Conservation (phyloP, 2,329 filamentous ascomycete species). For the Dactylella cylindrospora region DNA sequence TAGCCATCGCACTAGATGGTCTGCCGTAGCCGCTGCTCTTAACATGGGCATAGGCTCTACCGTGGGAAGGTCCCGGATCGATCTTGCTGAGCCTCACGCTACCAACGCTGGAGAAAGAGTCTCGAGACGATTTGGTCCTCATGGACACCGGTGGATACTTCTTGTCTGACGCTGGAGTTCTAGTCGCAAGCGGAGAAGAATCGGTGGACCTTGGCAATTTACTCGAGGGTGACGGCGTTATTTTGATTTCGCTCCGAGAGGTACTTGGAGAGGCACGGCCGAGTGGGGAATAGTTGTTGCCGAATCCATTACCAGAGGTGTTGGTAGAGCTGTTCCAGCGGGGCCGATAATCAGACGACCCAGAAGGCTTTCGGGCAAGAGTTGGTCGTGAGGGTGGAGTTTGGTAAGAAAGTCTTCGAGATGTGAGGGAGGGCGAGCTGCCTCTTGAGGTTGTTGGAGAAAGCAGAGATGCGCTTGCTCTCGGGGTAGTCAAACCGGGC, state of each 20-base stretch:
- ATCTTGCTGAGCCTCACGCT: slow-evolving; percentile 13
- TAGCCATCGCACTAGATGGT: slow-evolving; percentile 18
- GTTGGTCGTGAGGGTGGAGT: slow-evolving; percentile 46
- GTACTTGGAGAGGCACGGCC: slow-evolving; percentile 61
- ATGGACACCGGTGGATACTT: slow-evolving; percentile 36
- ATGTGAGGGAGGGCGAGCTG: slow-evolving; percentile 32
- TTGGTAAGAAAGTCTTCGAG: slow-evolving; percentile 27
- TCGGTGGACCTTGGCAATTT: slow-evolving; percentile 27
- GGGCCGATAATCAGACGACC: slow-evolving; percentile 61
- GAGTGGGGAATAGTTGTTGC: slow-evolving; percentile 68
- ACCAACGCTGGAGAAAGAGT: slow-evolving; percentile 26
- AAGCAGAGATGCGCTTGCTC: slow-evolving; percentile 18
- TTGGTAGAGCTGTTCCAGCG: slow-evolving; percentile 73
- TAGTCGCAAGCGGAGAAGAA: slow-evolving; percentile 11
- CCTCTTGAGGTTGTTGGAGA: slow-evolving; percentile 32
- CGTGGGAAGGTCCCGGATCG: slow-evolving; percentile 4
- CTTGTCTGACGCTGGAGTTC: slow-evolving; percentile 12
- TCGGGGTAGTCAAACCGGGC: slow-evolving; percentile 43
- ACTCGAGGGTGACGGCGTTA: slow-evolving; percentile 4
- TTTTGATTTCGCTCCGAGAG: slow-evolving; percentile 10
- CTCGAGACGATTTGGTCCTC: slow-evolving; percentile 32
- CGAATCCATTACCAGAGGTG: slow-evolving; percentile 64
- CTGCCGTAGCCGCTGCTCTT: slow-evolving; percentile 38
- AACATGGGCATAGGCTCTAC: slow-evolving; percentile 27
- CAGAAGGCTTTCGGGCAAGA: slow-evolving; percentile 51